Conservation (phyloP, 1,284 basidiomycete species). For the Abortiporus biennis region DNA sequence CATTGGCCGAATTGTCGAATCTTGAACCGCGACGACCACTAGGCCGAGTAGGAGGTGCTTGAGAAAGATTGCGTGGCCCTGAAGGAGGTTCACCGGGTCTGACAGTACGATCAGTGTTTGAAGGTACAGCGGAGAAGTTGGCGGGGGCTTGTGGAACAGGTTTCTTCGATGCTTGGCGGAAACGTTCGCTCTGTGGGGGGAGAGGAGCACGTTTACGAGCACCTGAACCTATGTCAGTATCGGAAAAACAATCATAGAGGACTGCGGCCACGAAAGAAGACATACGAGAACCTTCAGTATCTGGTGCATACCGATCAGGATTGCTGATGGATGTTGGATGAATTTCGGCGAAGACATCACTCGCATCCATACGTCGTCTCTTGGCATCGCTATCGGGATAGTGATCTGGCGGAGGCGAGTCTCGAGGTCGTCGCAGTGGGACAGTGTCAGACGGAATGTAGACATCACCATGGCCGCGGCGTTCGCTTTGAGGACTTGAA, state of each 20-base stretch:
- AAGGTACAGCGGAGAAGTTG: slow-evolving; percentile 1
- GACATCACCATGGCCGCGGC: slow-evolving; percentile 6
- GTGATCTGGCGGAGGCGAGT: slow-evolving; percentile 14
- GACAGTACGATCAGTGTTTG: slow-evolving; percentile 8
- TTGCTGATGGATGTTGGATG: slow-evolving; percentile 16
- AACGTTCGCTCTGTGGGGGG: slow-evolving; percentile 28
- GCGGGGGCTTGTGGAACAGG: slow-evolving; percentile 1
- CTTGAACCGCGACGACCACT: slow-evolving; percentile 10
- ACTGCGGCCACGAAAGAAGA: no score
- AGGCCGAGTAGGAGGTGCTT: slow-evolving; percentile 9
- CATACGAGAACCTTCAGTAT: no score
- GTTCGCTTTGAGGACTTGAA: slow-evolving; percentile 11
- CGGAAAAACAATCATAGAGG: no score
- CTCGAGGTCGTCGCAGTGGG: slow-evolving; percentile 24
- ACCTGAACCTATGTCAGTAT: slow-evolving; percentile 8
- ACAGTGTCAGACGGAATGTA: slow-evolving; percentile 15
- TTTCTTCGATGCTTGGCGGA: slow-evolving; percentile 17
- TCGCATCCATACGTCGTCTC: slow-evolving; percentile 26
- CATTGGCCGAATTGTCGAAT: slow-evolving; percentile 9
- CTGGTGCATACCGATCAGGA: slow-evolving; percentile 26
- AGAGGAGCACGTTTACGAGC: slow-evolving; percentile 16
- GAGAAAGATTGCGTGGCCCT: slow-evolving; percentile 13
- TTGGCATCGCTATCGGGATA: slow-evolving; percentile 24
- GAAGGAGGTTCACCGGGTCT: slow-evolving; percentile 12
- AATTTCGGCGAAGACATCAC: background rate